Base-by-base conservation (phyloP, 1,284 basidiomycete genomes). In the Microstroma glucosiphilum region DNA sequence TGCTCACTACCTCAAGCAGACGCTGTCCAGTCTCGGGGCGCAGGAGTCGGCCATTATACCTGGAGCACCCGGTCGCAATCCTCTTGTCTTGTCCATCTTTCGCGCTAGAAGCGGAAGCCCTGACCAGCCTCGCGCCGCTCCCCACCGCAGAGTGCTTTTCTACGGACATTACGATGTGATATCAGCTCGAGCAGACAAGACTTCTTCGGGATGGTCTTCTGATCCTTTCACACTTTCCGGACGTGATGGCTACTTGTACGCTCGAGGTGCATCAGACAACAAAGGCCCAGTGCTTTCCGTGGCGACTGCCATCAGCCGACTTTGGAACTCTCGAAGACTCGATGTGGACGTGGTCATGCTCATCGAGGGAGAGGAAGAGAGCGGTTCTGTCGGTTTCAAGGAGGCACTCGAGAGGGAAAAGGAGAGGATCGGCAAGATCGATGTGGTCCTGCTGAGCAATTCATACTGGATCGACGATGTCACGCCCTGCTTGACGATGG, bases 381-480 rank as follows among this genome's bases (percentile, higher is more conserved):
- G 86, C 21, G 94, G 94, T 4, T 93, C 91, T 73, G 81, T 83
- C 0, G 92, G 92, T 0, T 94, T 98, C 72, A 84, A 83, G 51
- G 86, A 89, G 26, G 85, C 89, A 0, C 88, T 97, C 8, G 78
- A 82, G 59, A 84, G 83, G 62, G 83, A 92, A 80, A 90, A 91
- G 41, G 56, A 58, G n/a, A 63, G 70, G 23, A 66, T 77, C 13
- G 75, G 75, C 23, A 30, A 41, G 6, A 69, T 77, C 51, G 75
- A 77, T 56, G 70, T 72, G 8, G 62, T 79, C 26, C 61, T 75
- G 15, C 62, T 69, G 19, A 82, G 81, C 72, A 98, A 98, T 78
- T 96, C 93, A 40, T 94, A 92, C 17, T 98, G 94, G 93, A 90
- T 97, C 68, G 89, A 89, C 40, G 92, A 96, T 73, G 87, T 89